Percentiles rank a stretch among this genome's conserved stretches.
These are phyloP conservation scores for Daldinia sp. DNA, from an alignment of 2,329 filamentous ascomycete genomes.

Conservation along the genomic window DNA sequence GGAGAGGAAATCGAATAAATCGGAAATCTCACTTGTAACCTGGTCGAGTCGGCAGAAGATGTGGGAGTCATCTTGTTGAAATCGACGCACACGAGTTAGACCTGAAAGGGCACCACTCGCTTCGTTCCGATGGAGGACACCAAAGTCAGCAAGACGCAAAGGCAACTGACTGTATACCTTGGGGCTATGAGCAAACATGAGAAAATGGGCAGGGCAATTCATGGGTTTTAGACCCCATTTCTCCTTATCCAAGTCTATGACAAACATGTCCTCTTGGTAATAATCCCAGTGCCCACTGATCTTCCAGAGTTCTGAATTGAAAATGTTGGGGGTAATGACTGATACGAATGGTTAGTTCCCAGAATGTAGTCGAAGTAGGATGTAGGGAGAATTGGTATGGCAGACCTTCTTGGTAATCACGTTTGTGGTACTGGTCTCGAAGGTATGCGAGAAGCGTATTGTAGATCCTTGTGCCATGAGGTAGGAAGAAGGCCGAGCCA, in stretches of 20 bases:
- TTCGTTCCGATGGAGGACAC: conserved; percentile 86
- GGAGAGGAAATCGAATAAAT: conserved; percentile 74
- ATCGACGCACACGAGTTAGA: conserved; percentile 82
- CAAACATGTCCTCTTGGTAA: conserved; percentile 96
- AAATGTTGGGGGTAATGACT: conserved; percentile 96
- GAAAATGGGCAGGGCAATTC: conserved; percentile 90
- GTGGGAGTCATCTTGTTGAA: conserved; percentile 91
- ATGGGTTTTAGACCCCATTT: conserved; percentile 90
- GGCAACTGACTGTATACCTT: conserved; percentile 80
- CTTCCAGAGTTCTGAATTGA: conserved; percentile 92
- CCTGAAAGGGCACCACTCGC: conserved; percentile 82
- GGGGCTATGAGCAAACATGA: conserved; percentile 78
- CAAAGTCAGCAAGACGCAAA: conserved; percentile 86
- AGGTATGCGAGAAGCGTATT: conserved; percentile 86
- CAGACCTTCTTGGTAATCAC: conserved; percentile 80
- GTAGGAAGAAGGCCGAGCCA: conserved; percentile 90
- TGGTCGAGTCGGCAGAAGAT: conserved; percentile 77
- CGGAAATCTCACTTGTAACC: conserved; percentile 63
- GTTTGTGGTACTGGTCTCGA: conserved; percentile 87
- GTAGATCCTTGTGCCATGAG: conserved; percentile 92
- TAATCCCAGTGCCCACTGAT: conserved; percentile 91
- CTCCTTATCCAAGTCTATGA: conserved; percentile 63
- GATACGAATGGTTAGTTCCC: conserved; percentile 2
- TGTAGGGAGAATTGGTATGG: not conserved
- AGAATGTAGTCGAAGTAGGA: too few relatives aligned